Percentiles rank a stretch among this genome's conserved stretches.
These are phyloP conservation scores for Hypoxylon lienhwacheense DNA, from an alignment of 495 filamentous ascomycete species.

Conservation along the genomic window DNA sequence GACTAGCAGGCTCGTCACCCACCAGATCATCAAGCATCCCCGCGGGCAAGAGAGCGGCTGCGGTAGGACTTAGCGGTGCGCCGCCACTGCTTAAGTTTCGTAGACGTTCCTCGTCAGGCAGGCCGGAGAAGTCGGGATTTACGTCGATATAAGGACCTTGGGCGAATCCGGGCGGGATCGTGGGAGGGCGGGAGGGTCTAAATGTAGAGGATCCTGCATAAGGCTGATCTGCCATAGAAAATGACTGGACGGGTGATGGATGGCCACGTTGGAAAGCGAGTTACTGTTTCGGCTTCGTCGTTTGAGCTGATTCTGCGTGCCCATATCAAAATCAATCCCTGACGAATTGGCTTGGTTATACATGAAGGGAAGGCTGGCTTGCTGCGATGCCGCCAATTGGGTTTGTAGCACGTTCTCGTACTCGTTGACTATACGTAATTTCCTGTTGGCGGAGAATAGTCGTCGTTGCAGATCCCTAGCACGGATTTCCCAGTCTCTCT, in stretches of 20 bases:
- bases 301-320: slow-evolving; percentile 51
- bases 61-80: slow-evolving; percentile 79
- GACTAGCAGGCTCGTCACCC: slow-evolving; percentile 66
- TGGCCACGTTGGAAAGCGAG: slow-evolving; percentile 52
- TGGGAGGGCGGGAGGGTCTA: slow-evolving; percentile 43
- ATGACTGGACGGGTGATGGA: slow-evolving; percentile 46
- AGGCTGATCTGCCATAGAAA: slow-evolving; percentile 44
- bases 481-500: slow-evolving; percentile 49
- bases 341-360: slow-evolving; percentile 51
- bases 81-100: slow-evolving; percentile 57
- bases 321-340: slow-evolving; percentile 52
- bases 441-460: slow-evolving; percentile 42
- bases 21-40: slow-evolving; percentile 70
- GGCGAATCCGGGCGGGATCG: slow-evolving; percentile 52
- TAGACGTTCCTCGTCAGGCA: slow-evolving; percentile 48
- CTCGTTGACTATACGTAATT: slow-evolving; percentile 42
- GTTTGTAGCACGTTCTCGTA: slow-evolving; percentile 44
- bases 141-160: slow-evolving; percentile 57
- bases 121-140: slow-evolving; percentile 43
- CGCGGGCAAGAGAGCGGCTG: slow-evolving; percentile 74
- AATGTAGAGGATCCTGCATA: slow-evolving; percentile 40
- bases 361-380: slow-evolving; percentile 39
- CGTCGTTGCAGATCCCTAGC: slow-evolving; percentile 49
- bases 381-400: slow-evolving; percentile 33
- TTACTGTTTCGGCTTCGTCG: slow-evolving; percentile 60